These are phyloP conservation scores for Cucurbita ficifolia DNA, from an alignment of 306 rosid species.

Conservation along the genomic window DNA sequence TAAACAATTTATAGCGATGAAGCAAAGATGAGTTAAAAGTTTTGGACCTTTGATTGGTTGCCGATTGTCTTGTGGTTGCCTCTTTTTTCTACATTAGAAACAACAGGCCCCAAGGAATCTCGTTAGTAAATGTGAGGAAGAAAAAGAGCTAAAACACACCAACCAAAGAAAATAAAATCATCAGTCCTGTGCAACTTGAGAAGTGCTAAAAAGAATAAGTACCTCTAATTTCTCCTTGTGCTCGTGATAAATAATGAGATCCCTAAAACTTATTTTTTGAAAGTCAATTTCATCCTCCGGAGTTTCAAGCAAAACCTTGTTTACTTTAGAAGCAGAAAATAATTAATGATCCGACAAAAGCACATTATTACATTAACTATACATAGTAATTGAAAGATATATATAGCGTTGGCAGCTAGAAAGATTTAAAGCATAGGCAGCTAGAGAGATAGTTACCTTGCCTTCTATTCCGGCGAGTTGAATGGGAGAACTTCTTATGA, in stretches of 20 bases:
- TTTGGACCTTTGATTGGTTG: conserved; percentile 41
- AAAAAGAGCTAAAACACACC: not conserved
- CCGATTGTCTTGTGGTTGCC: conserved; percentile 27
- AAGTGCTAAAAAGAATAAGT: conserved; percentile 7
- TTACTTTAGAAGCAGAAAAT: conserved; percentile 30
- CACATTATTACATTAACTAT: not conserved
- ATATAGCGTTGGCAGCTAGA: not conserved
- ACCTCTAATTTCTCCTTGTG: conserved; percentile 58
- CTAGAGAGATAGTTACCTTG: conserved; percentile 27
- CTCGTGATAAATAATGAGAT: conserved; percentile 60
- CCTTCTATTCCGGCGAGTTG: conserved; percentile 59
- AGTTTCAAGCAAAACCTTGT: conserved; percentile 59
- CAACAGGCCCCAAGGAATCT: not conserved
- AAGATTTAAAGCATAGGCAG: not conserved
- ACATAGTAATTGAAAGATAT: not conserved
- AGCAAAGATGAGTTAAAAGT: not conserved
- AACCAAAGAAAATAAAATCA: not conserved
- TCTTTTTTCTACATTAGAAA: conserved; percentile 54
- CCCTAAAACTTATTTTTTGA: conserved; percentile 34
- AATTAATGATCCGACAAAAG: conserved; percentile 8
- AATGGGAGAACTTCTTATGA: conserved; percentile 59
- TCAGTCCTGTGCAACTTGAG: not conserved
- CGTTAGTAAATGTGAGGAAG: not conserved
- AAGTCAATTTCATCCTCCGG: conserved; percentile 68
- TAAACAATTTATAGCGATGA: not conserved